These are phyloP conservation scores for Daedalea quercina DNA, from an alignment of 768 basidiomycete genomes.

Conservation along the genomic window DNA sequence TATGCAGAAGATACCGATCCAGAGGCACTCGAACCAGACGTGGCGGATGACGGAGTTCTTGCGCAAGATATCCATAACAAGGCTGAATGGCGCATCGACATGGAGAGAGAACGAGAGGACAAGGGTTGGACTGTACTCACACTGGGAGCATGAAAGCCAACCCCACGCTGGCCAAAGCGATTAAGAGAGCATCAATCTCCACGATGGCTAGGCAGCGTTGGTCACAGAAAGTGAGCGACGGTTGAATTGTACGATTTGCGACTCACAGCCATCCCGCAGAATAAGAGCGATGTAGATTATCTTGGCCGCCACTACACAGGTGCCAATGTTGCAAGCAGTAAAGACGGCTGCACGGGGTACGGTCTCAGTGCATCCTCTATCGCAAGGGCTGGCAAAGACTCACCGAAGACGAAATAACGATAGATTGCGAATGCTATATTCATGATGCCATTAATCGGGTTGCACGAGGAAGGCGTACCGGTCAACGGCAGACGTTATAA, in stretches of 20 bases:
- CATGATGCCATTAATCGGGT: conserved; percentile 29
- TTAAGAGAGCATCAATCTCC: conserved; percentile 52
- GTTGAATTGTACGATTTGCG: conserved; percentile 21
- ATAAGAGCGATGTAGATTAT: conserved; percentile 46
- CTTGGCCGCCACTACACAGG: conserved; percentile 66
- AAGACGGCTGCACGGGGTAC: conserved; percentile 39
- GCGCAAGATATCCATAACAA: conserved; percentile 52
- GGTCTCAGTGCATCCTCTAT: background rate
- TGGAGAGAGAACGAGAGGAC: background rate
- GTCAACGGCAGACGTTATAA: conserved; percentile 24
- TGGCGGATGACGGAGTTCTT: conserved; percentile 44
- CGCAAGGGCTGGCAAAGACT: conserved; percentile 16
- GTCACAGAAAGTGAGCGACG: background rate
- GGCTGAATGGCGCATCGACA: conserved; percentile 24
- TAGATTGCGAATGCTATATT: conserved; percentile 38
- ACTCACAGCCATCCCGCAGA: conserved; percentile 7
- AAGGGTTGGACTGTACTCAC: conserved; percentile 30
- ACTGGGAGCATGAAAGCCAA: conserved; percentile 51
- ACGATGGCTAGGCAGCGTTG: conserved; percentile 19
- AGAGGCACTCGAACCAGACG: conserved; percentile 69
- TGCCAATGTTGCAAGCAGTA: conserved; percentile 57
- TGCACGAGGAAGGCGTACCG: conserved; percentile 23
- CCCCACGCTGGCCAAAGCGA: conserved; percentile 52
- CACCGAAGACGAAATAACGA: conserved; percentile 61
- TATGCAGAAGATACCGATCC: conserved; percentile 51